Base-by-base conservation (phyloP, 139 green algal species). In the Tetradesmus lagerheimii region DNA sequence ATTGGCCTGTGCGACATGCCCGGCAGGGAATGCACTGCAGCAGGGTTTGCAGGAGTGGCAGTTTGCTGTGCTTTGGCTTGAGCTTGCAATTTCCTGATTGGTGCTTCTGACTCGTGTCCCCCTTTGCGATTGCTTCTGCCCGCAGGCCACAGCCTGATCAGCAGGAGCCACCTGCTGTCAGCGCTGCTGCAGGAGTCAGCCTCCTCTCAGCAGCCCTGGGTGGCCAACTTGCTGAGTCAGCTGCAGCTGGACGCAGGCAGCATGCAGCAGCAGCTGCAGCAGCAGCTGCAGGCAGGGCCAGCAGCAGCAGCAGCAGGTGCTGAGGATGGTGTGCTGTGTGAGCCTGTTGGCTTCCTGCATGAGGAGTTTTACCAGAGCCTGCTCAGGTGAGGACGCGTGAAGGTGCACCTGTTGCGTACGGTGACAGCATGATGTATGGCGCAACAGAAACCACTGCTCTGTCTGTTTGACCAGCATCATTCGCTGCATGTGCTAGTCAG, bases 331-430 rank as follows among this genome's bases (percentile, higher is more conserved):
- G 83, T 80, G 41, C 29, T 77, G 25, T 80, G 64, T 80, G 62
- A 80, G 64, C 83, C 83, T 15, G 38, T 80, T 43, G 83, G 83
- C 3, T 88, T 80, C 41, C 64, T 88, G 38, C 83, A 88, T 80
- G 83, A 88, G 64, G 83, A 66, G 38, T 80, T 88, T 29, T 62
- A 39, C 27, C 23, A 31, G 9, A 88, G 64, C 38, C 25, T 88
- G 38, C 35, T 37, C 16, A 50, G 82, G 82, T 87, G 53, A 86
- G 25, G 23, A 0, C 12, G 71, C 71, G 5, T 6, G 12, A 79
- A 20, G 25, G 25, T 71, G 57, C 23, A 18, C 23, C 23, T 71
- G 57, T 23, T 71, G 57, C 8, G 57, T 18, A n/a, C 57, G 12
- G 12, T 62, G 47, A 11, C 18, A 16, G 71, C n/a, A 38, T 39